These are phyloP conservation scores for Adansonia grandidieri DNA, from an alignment of 441 rosid species.

Conservation along the genomic window DNA sequence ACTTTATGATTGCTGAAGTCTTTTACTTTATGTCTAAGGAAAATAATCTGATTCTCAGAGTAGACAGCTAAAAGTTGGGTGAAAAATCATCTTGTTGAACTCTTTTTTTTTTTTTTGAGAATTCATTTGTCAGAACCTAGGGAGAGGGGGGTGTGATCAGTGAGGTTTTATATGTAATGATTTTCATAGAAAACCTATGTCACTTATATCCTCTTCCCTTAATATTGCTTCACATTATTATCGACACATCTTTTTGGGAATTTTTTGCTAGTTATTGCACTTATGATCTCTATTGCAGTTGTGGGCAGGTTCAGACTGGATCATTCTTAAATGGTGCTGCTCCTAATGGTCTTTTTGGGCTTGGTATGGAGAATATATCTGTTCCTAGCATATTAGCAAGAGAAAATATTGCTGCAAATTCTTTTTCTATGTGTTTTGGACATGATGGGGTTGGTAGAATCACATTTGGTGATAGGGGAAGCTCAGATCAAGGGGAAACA, in stretches of 20 bases:
- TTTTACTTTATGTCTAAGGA: neutral
- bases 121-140: neutral
- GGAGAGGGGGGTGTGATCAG: neutral
- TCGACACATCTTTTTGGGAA: neutral
- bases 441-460: slow-evolving; percentile 76
- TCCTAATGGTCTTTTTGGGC: slow-evolving; percentile 94
- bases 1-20: neutral
- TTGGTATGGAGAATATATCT: slow-evolving; percentile 73
- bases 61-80: neutral
- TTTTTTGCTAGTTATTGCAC: neutral
- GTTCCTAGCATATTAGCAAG: slow-evolving; percentile 90
- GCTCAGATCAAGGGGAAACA: slow-evolving; percentile 73
- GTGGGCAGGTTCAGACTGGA: slow-evolving; percentile 86
- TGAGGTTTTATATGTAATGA: neutral
- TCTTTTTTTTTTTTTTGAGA: neutral
- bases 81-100: neutral
- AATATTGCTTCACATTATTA: neutral
- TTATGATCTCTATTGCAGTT: slow-evolving; percentile 53
- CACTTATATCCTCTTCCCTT: neutral
- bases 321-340: slow-evolving; percentile 86
- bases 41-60: neutral
- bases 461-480: slow-evolving; percentile 89
- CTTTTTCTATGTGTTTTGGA: slow-evolving; percentile 96
- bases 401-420: slow-evolving; percentile 62
- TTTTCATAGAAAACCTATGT: neutral